phyloP scores from a whole-genome alignment of 441 rosid genomes.

The California macrophylla region DNA sequence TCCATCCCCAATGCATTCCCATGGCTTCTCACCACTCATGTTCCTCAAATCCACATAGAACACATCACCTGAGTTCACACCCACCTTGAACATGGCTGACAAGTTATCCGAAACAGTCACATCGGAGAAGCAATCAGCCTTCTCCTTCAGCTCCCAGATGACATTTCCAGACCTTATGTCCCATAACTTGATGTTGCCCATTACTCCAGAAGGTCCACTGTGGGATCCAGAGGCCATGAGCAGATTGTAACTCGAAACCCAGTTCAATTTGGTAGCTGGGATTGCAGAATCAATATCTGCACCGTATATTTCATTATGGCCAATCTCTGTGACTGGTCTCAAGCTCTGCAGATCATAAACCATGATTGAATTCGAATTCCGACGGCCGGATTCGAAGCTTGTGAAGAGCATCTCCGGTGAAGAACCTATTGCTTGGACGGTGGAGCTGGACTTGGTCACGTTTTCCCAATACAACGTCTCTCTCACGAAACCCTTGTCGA shows the following conservation, averaged over 20 bases:
- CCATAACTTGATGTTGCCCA: constrained; percentile 63
- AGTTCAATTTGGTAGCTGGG: constrained; percentile 65
- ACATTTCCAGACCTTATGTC: constrained; percentile 61
- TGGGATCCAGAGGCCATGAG: constrained; percentile 86
- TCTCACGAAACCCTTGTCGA: constrained; percentile 45
- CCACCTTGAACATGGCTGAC: constrained; percentile 61
- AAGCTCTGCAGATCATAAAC: constrained; percentile 60
- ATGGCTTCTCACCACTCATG: constrained; percentile 34
- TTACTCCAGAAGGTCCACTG: constrained; percentile 59
- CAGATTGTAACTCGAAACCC: constrained; percentile 51
- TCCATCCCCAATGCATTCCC: constrained; percentile 63
- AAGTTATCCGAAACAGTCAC: constrained; percentile 56
- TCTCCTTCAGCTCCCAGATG: constrained; percentile 68
- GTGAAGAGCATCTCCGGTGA: constrained; percentile 45
- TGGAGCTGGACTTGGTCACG: constrained; percentile 50
- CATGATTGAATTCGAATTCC: constrained; percentile 73
- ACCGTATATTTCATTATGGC: constrained; percentile 55
- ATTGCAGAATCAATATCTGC: constrained; percentile 65
- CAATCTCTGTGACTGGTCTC: constrained; percentile 56
- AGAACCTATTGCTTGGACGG: constrained; percentile 73
- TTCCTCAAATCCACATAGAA: constrained; percentile 56
- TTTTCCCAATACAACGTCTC: constrained; percentile 62
- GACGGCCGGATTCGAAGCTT: constrained; percentile 76
- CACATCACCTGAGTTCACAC: constrained; percentile 62
- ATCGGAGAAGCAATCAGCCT: constrained; percentile 71